Conservation (phyloP, 306 rosid genomes). For the cucumber (Cucumis sativus) region Cucumber_9930_V3 NC_026657.2:15346001-15346500, state of each 20-base stretch:
- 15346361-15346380: background rate
- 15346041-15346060: background rate
- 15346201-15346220: conserved; percentile 57
- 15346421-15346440: background rate
- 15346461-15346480: background rate
- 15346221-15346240: conserved; percentile 73
- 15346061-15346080: background rate
- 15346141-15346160: background rate
- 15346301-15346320: conserved; percentile 82
- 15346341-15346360: background rate
- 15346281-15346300: conserved; percentile 98
- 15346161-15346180: background rate
- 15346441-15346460: background rate
- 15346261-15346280: conserved; percentile 77
- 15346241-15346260: conserved; percentile 65
- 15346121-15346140: background rate
- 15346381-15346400: background rate
- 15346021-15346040: background rate
- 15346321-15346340: conserved; percentile 53
- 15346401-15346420: background rate
- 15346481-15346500: background rate
- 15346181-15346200: conserved; percentile 6
- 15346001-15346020: background rate
- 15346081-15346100: background rate
- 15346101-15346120: background rate